Evolutionary conservation across 768 basidiomycete genomes (phyloP).

Genomic region (Boletus rex-veris): DNA sequence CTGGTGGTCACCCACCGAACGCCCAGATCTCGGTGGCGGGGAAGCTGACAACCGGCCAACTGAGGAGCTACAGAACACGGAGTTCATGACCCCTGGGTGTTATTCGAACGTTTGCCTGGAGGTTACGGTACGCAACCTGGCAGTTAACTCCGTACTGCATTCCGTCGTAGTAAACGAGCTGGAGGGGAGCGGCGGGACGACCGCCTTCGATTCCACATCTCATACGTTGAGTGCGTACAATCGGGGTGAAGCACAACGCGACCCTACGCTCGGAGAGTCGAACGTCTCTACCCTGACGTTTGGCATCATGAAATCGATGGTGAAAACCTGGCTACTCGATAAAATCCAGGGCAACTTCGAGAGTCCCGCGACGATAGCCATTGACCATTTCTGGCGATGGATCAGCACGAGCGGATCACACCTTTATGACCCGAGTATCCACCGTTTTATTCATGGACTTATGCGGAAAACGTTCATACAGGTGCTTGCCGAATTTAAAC

Average conservation of each 20-base stretch:
- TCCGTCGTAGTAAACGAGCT: constrained; percentile 95
- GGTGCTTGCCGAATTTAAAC: constrained; percentile 92
- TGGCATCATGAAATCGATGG: constrained; percentile 77
- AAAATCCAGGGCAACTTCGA: constrained; percentile 67
- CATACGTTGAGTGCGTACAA: constrained; percentile 89
- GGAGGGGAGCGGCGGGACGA: constrained; percentile 91
- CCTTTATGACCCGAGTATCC: constrained; percentile 90
- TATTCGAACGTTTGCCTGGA: constrained; percentile 94
- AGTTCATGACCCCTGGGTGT: constrained; percentile 79
- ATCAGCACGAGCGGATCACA: constrained; percentile 79
- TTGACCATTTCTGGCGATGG: constrained; percentile 99
- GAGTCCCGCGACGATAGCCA: constrained; percentile 62
- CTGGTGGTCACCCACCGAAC: constrained; percentile 93
- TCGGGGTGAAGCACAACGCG: constrained; percentile 53
- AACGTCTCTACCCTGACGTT: constrained; percentile 87
- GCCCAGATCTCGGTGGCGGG: constrained; percentile 89
- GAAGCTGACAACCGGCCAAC: constrained; percentile 78
- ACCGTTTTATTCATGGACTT: constrained; percentile 88
- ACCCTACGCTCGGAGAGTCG: constrained; percentile 84
- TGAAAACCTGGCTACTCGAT: constrained; percentile 89
- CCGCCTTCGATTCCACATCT: constrained; percentile 90
- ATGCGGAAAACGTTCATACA: constrained; percentile 99
- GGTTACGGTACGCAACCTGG: constrained; percentile 84
- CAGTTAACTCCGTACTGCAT: constrained; percentile 91
- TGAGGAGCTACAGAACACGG: constrained; percentile 79